phyloP scores from a whole-genome alignment of 768 basidiomycete genomes.

The Trametopsis cervina region DNA sequence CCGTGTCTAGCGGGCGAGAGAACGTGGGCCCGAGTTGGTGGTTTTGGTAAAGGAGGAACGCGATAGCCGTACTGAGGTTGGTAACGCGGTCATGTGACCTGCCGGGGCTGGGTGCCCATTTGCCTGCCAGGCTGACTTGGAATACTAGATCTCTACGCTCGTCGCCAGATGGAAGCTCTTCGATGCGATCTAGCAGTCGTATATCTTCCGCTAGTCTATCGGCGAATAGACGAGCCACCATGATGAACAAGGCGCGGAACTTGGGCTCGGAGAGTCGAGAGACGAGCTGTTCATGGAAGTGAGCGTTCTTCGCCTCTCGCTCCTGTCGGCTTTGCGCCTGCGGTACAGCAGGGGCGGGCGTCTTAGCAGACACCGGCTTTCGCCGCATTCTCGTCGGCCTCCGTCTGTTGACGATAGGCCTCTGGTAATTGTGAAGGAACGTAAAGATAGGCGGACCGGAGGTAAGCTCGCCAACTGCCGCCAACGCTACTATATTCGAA shows the following conservation, averaged over 20 bases:
- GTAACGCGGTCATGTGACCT: slow-evolving; percentile 56
- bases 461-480: slow-evolving; percentile 43
- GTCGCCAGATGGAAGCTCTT: slow-evolving; percentile 26
- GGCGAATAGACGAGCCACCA: slow-evolving; percentile 55
- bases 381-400: too few species aligned
- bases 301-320: slow-evolving; percentile 12
- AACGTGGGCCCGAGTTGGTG: slow-evolving; percentile 17
- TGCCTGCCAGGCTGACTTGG: slow-evolving; percentile 50
- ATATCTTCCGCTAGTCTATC: slow-evolving; percentile 44
- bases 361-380: too few species aligned
- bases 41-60: slow-evolving; percentile 40
- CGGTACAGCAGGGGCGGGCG: too few species aligned
- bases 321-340: slow-evolving; percentile 2
- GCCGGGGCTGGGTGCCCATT: slow-evolving; percentile 64
- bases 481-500: slow-evolving; percentile 59
- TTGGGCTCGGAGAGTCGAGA: slow-evolving; percentile 38
- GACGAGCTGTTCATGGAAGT: slow-evolving; percentile 30
- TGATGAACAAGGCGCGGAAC: slow-evolving; percentile 57
- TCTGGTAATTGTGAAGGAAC: too few species aligned
- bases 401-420: too few species aligned
- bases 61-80: slow-evolving; percentile 59
- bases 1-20: slow-evolving; percentile 16
- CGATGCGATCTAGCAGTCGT: slow-evolving; percentile 30
- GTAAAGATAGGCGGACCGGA: slow-evolving; percentile 3
- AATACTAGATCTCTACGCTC: slow-evolving; percentile 26